These are phyloP conservation scores for Aphanoascus verrucosus DNA, from an alignment of 2,329 filamentous ascomycete genomes.

Conservation along the genomic window DNA sequence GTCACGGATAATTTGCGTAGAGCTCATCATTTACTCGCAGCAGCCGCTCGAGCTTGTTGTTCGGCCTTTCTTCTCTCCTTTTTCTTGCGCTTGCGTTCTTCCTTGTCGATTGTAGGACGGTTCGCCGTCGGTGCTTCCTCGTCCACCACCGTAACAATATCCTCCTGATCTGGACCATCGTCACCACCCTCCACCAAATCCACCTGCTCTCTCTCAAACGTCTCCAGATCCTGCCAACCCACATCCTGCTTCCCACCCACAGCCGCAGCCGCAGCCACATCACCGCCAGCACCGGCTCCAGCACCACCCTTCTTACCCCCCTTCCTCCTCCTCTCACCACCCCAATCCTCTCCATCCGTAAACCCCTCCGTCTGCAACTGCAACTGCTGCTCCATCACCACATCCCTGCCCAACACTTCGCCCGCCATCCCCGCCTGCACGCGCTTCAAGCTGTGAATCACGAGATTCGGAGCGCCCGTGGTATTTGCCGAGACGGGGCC, in stretches of 20 bases:
- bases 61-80: constrained; percentile 42
- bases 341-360: background rate
- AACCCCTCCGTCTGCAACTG: too few species aligned
- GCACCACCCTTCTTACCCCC: constrained; percentile 14
- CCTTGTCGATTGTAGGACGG: constrained; percentile 37
- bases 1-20: background rate
- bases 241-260: constrained; percentile 2
- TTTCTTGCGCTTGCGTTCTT: constrained; percentile 46
- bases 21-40: constrained; percentile 9
- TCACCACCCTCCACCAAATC: constrained; percentile 19
- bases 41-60: constrained; percentile 17
- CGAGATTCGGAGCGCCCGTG: constrained; percentile 32
- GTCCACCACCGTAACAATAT: constrained; percentile 23
- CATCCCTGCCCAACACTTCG: constrained; percentile 33
- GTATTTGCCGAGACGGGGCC: constrained; percentile 35
- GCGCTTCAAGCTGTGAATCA: constrained; percentile 37
- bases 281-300: background rate
- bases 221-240: constrained; percentile 23
- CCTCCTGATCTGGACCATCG: constrained; percentile 11
- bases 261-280: background rate
- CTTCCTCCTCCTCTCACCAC: constrained; percentile 26
- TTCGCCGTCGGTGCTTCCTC: constrained; percentile 34
- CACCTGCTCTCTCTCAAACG: constrained; percentile 29
- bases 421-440: constrained; percentile 36
- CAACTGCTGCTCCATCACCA: constrained; percentile 27